A percentile compares a stretch with the other conserved stretches of the same genome.
Evolutionary conservation across 495 filamentous ascomycete species (phyloP).

Genomic region (Penicillium goetzii): DNA sequence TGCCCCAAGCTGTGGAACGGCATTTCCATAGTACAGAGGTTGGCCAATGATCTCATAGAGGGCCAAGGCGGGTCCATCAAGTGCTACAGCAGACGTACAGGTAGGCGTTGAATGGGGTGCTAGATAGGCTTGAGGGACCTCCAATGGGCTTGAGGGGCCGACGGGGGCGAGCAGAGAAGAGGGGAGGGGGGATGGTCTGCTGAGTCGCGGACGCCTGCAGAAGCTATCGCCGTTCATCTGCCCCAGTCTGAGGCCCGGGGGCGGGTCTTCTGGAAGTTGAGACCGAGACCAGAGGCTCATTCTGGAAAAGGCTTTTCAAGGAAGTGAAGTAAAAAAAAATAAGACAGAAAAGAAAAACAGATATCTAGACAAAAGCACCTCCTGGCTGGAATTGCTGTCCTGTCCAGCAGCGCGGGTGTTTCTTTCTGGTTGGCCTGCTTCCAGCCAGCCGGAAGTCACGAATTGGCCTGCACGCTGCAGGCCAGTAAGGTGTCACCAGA

Average conservation of each 20-base stretch:
- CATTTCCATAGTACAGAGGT: conserved; percentile 20
- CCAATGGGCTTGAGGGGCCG: conserved; percentile 1
- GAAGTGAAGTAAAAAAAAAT: not conserved
- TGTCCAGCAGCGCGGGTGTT: conserved; percentile 11
- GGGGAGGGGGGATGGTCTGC: conserved; percentile 6
- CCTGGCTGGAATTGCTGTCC: conserved; percentile 10
- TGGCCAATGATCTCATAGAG: conserved; percentile 28
- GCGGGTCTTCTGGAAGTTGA: conserved; percentile 24
- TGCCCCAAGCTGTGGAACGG: conserved; percentile 28
- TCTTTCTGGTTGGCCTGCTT: conserved; percentile 19
- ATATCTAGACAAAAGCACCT: conserved; percentile 4
- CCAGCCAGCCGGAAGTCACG: conserved; percentile 24
- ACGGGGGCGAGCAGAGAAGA: not conserved
- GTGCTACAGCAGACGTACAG: conserved; percentile 24
- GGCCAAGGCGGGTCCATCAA: conserved; percentile 27
- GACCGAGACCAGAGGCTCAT: not conserved
- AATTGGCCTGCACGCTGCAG: conserved; percentile 23
- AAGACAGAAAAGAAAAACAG: not conserved
- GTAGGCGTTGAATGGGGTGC: conserved; percentile 3
- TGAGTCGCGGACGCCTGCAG: conserved; percentile 24
- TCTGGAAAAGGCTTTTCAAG: conserved; percentile 1
- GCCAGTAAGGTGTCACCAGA: conserved; percentile 27
- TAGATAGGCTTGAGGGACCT: conserved; percentile 5
- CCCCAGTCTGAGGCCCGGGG: not conserved
- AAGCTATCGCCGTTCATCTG: conserved; percentile 11